These are phyloP conservation scores for Aspergillus puulaauensis DNA, from an alignment of 2,329 filamentous ascomycete species.

Conservation along the genomic window DNA sequence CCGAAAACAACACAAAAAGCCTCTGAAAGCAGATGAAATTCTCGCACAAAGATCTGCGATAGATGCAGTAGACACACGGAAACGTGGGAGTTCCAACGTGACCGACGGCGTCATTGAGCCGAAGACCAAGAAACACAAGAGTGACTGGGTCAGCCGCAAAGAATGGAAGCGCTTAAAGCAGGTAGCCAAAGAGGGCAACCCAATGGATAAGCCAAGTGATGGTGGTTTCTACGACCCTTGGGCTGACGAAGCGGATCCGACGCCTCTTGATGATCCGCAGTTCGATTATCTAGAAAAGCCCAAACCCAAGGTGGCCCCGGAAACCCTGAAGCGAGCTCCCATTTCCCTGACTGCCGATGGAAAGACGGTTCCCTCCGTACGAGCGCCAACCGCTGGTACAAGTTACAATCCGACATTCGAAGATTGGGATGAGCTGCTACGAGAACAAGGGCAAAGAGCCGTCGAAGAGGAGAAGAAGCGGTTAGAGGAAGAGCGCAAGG, in stretches of 20 bases:
- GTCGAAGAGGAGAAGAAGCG: constrained; percentile 76
- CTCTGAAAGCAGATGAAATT: constrained; percentile 88
- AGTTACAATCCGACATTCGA: constrained; percentile 90
- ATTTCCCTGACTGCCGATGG: constrained; percentile 81
- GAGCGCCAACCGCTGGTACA: constrained; percentile 75
- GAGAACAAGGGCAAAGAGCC: constrained; percentile 73
- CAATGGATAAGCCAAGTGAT: constrained; percentile 56
- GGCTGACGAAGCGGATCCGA: constrained; percentile 53
- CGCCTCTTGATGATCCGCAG: constrained; percentile 48
- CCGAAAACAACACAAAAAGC: constrained; percentile 72
- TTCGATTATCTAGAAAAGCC: constrained; percentile 68
- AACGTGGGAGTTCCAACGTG: constrained; percentile 69
- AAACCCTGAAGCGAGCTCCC: constrained; percentile 72
- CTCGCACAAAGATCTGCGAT: constrained; percentile 80
- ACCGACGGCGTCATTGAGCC: constrained; percentile 69
- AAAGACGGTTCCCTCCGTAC: constrained; percentile 74
- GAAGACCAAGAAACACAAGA: constrained; percentile 70
- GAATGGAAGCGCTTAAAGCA: constrained; percentile 76
- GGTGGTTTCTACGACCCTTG: constrained; percentile 73
- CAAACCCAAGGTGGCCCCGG: constrained; percentile 68
- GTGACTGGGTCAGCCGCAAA: constrained; percentile 78
- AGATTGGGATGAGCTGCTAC: constrained; percentile 78
- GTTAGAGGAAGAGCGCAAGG: constrained; percentile 64
- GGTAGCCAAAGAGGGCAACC: constrained; percentile 67
- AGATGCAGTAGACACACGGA: constrained; percentile 74